Evolutionary conservation across 2,329 filamentous ascomycete genomes (phyloP).

Genomic region (Claviceps citrina): DNA sequence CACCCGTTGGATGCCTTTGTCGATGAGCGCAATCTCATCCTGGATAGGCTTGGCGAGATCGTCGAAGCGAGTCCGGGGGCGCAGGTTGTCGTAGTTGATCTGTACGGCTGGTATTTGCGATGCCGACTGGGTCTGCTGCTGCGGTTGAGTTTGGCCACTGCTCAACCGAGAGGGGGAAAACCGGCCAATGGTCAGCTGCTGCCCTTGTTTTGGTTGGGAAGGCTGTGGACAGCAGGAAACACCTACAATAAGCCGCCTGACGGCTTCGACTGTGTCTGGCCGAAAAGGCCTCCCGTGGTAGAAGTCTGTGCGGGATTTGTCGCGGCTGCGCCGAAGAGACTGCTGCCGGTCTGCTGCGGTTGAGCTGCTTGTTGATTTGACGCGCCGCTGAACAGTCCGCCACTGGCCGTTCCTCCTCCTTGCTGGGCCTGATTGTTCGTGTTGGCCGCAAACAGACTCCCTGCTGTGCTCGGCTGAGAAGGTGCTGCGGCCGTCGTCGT

Average conservation of each 20-base stretch:
- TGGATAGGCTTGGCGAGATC: constrained; percentile 75
- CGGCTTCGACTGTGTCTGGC: constrained; percentile 20
- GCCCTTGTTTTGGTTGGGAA: too few relatives aligned
- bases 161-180: too few relatives aligned
- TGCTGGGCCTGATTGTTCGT: constrained; percentile 9
- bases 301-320: constrained; percentile 9
- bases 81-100: constrained; percentile 63
- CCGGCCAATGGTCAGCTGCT: neutral
- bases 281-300: constrained; percentile 15
- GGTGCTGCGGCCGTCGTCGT: constrained; percentile 11
- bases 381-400: constrained; percentile 4
- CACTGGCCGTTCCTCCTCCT: neutral
- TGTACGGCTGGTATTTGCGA: constrained; percentile 55
- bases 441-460: constrained; percentile 15
- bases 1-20: constrained; percentile 65
- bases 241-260: constrained; percentile 20
- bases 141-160: constrained; percentile 18
- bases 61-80: constrained; percentile 80
- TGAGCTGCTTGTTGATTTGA: constrained; percentile 13
- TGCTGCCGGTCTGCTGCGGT: constrained; percentile 14
- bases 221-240: too few relatives aligned
- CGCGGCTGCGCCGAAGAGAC: constrained; percentile 16
- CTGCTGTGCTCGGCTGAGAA: constrained; percentile 8
- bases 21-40: constrained; percentile 59
- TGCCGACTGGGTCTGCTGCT: constrained; percentile 20